Evolutionary conservation across 2,329 filamentous ascomycete genomes (phyloP), one percentile per base, ranked within the genome.

Genomic region (Penicillium griseofulvum): DNA sequence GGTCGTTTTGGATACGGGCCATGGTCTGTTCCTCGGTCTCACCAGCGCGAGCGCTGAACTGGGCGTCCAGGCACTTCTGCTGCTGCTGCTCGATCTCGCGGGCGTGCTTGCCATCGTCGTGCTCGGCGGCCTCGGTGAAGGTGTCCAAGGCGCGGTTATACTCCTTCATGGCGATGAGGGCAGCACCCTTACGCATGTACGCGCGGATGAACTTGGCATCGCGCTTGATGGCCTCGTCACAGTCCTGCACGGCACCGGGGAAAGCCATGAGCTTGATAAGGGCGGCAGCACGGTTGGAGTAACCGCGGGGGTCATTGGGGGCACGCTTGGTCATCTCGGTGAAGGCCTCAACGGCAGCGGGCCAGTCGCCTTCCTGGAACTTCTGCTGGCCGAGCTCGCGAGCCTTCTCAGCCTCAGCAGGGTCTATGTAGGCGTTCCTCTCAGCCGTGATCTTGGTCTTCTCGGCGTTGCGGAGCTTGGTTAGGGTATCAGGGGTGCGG

Each of bases 201-300:
- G 94, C 94, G 54, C 93, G 87, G 77, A 97, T 93, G 76, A 99
- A 99, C 70, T 87, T 88, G 55, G 89, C 83, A 68, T 99, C 94
- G 66, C 87, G 89, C 83, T 91, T 89, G 78, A 96, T 95, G 42
- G 94, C 94, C 64, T 84, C 80, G 74, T 96, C 87, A 75, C 94
- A 97, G 79, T 99, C 95, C 46, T 91, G 86, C 37, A 99, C 86
- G 0, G 94, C 95, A 63, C 88, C 90, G 7, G 94, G 94, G 81
- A 99, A 96, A 65, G 92, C 90, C 68, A 99, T 89, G 41, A 99
- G 83, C 81, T 99, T 99, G 78, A 97, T 89, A 69, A 97, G 91
- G 43, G 94, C 95, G 5, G 94, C 94, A 7, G 94, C 94, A 65
- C 94, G 91, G 83, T 99, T 99, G 73, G 90, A 95, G 83, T 94